Evolutionary conservation across 1,284 basidiomycete species (phyloP).

Genomic region (Meira nashicola): DNA sequence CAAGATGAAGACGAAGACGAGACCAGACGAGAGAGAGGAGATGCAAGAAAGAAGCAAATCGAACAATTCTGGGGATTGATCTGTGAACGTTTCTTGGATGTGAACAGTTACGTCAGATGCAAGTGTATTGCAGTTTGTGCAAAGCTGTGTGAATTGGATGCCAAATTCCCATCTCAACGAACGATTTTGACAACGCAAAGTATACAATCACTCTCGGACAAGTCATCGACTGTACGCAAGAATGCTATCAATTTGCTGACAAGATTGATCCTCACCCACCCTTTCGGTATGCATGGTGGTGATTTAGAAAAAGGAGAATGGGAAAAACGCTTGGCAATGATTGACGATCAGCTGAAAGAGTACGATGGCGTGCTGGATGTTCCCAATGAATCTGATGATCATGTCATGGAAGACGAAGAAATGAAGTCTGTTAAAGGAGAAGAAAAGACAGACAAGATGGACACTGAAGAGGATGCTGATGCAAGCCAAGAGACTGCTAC

Average conservation of each 20-base stretch:
- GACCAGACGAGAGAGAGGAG: constrained; percentile 19
- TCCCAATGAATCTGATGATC: constrained; percentile 33
- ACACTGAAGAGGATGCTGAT: constrained; percentile 37
- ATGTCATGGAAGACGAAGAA: constrained; percentile 53
- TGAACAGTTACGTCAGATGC: constrained; percentile 82
- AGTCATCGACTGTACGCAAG: constrained; percentile 80
- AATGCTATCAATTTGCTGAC: constrained; percentile 73
- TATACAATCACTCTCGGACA: constrained; percentile 79
- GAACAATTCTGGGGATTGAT: constrained; percentile 76
- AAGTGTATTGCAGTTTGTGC: constrained; percentile 76
- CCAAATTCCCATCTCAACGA: constrained; percentile 82
- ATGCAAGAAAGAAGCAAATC: constrained; percentile 72
- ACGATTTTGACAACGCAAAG: constrained; percentile 71
- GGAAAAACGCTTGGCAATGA: constrained; percentile 62
- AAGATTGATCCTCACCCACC: constrained; percentile 79
- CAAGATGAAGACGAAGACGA: constrained; percentile 20
- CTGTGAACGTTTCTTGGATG: constrained; percentile 78
- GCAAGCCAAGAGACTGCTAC: constrained; percentile 50
- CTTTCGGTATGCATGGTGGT: constrained; percentile 84
- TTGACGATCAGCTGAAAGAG: constrained; percentile 60
- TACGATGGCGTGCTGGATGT: constrained; percentile 40
- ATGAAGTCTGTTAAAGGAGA: constrained; percentile 46
- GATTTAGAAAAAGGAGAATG: constrained; percentile 70
- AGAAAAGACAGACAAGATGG: constrained; percentile 33
- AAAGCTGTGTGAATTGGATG: constrained; percentile 66